Conservation (phyloP, 495 filamentous ascomycete species). For the Trichoderma parareesei region DNA sequence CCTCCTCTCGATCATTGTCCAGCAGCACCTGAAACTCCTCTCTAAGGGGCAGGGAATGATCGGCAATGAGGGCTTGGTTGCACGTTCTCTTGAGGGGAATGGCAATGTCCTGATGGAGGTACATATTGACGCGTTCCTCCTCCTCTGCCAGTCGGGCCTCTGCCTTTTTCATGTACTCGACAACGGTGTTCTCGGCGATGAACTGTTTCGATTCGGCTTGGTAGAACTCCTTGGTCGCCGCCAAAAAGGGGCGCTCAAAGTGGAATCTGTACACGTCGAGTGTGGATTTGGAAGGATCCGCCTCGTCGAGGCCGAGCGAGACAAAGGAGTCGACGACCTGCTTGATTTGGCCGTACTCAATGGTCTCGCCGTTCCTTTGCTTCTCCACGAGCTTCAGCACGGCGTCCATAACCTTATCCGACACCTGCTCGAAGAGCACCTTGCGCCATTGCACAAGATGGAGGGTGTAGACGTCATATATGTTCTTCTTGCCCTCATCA, state of each 20-base stretch:
- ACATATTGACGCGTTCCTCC: conserved; percentile 87
- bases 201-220: conserved; percentile 88
- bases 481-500: conserved; percentile 97
- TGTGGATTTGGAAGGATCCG: conserved; percentile 85
- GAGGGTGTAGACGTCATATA: conserved; percentile 95
- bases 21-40: conserved; percentile 96
- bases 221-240: conserved; percentile 78
- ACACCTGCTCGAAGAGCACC: conserved; percentile 77
- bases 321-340: conserved; percentile 96
- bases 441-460: conserved; percentile 92
- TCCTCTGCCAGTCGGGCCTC: conserved; percentile 88
- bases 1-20: conserved; percentile 89
- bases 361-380: conserved; percentile 95
- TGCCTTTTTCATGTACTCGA: conserved; percentile 99
- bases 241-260: conserved; percentile 89
- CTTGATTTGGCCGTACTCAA: conserved; percentile 95
- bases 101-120: conserved; percentile 83
- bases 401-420: conserved; percentile 85
- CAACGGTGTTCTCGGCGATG: conserved; percentile 91
- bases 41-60: conserved; percentile 72
- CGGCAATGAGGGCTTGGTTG: conserved; percentile 79
- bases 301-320: conserved; percentile 87
- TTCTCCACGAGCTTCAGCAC: conserved; percentile 95
- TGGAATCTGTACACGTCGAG: conserved; percentile 87
- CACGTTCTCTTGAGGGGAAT: conserved; percentile 76